phyloP scores from a whole-genome alignment of 805 yeast species.

The Zygotorulaspora sp. region DNA sequence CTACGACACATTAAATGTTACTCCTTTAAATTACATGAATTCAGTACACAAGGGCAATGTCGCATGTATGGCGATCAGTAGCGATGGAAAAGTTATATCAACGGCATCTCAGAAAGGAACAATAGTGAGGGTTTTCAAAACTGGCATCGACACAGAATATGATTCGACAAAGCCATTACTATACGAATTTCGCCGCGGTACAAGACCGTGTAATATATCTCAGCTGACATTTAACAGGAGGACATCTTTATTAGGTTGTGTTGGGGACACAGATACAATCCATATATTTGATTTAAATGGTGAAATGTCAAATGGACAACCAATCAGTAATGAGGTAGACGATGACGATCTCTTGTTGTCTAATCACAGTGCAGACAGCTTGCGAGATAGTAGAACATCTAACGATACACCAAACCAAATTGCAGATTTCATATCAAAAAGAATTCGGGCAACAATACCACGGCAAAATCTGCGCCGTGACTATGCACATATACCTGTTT shows the following conservation, averaged over 20 bases:
- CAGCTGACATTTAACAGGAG: slow-evolving; percentile 63
- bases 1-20: slow-evolving; percentile 68
- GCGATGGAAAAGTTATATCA: slow-evolving; percentile 56
- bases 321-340: slow-evolving; percentile 5
- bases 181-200: slow-evolving; percentile 65
- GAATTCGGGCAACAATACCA: slow-evolving; percentile 28
- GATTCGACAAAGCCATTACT: slow-evolving; percentile 20
- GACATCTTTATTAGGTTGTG: slow-evolving; percentile 65
- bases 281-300: slow-evolving; percentile 73
- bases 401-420: slow-evolving; percentile 24
- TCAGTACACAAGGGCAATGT: slow-evolving; percentile 33
- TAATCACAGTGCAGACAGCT: slow-evolving; percentile 8
- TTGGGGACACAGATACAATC: slow-evolving; percentile 83
- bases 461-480: slow-evolving; percentile 31
- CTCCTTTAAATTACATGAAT: slow-evolving; percentile 55
- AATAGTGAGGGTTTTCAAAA: slow-evolving; percentile 55
- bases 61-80: slow-evolving; percentile 41
- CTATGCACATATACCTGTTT: slow-evolving; percentile 28
- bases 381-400: slow-evolving; percentile 5
- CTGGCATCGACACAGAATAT: slow-evolving; percentile 45
- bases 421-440: slow-evolving; percentile 24
- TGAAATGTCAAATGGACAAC: slow-evolving; percentile 13
- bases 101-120: slow-evolving; percentile 72
- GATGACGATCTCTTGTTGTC: slow-evolving; percentile 15
- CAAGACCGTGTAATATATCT: slow-evolving; percentile 67